Base-by-base conservation (phyloP, 2,329 filamentous ascomycete species). In the Moelleriella libera region DNA sequence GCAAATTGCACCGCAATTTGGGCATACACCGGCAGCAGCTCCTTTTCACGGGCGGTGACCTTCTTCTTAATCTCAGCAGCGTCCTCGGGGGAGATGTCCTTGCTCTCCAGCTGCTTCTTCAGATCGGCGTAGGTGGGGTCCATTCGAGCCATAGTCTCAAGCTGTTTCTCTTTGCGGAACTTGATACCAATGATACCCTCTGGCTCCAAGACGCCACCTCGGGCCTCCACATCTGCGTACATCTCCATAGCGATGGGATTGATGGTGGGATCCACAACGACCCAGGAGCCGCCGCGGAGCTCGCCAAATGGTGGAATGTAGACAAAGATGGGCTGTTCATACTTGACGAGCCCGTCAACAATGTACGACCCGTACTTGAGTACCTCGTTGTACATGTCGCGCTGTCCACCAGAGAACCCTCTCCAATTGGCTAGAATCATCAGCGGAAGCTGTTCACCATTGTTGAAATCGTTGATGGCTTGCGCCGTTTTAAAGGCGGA, bases 371-470 rank as follows among this genome's bases (percentile, higher is more conserved):
- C 92, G 62, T 98, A 98, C 76, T 98, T 98, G 68, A 98, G 81
- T 12, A 98, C 92, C 71, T 98, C 92, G 72, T 97, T 96, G 81
- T 94, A 98, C 92, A 98, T 98, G 70, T 98, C 92, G 57, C 90
- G 88, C 71, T 98, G 92, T 54, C 92, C 92, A 74, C 92, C 92
- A 56, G 92, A 98, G 87, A 98, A 98, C 74, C 92, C 92, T 81
- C 92, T 84, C 92, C 92, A 98, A 78, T 98, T 98, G 69, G 92
- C 92, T 54, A 98, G 81, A 63, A 98, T 98, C 88, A 98, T 97
- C 55, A 98, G 74, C 49, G 92, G 92, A 61, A 98, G 76, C 72
- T 98, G 92, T 71, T 98, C 92, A 64, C 92, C 92, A 55, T 94
- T 81, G 80, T 98, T 98, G 80, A 98, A 98, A 74, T 98, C 92